Evolutionary conservation across 495 filamentous ascomycete genomes (phyloP).

Genomic region (Hypoxylon fragiforme): DNA sequence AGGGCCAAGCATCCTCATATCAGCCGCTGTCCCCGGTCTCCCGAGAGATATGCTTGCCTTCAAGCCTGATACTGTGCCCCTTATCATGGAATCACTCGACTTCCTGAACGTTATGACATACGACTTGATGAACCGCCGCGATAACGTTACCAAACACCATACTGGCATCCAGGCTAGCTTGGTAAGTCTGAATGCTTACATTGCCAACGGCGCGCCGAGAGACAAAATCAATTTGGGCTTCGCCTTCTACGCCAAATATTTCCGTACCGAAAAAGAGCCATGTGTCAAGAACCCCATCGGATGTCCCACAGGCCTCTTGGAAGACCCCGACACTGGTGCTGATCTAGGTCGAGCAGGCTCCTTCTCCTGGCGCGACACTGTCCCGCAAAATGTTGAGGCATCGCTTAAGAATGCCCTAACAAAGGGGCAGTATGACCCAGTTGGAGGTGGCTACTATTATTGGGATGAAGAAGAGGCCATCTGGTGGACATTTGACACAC

Average conservation of each 20-base stretch:
- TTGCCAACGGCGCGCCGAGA: conserved; percentile 57
- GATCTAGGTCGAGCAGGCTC: conserved; percentile 66
- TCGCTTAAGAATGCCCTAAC: conserved; percentile 56
- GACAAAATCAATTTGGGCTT: conserved; percentile 71
- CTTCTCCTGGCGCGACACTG: conserved; percentile 63
- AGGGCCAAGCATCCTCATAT: conserved; percentile 63
- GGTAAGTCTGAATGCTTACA: conserved; percentile 61
- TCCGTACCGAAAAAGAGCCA: conserved; percentile 58
- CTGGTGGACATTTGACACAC: conserved; percentile 79
- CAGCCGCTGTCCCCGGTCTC: conserved; percentile 72
- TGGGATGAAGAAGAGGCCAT: conserved; percentile 61
- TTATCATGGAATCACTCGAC: conserved; percentile 66
- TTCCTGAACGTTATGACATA: conserved; percentile 83
- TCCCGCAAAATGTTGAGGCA: conserved; percentile 48
- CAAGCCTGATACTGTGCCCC: conserved; percentile 62
- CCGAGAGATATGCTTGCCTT: conserved; percentile 73
- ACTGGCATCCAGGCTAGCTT: conserved; percentile 60
- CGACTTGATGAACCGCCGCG: conserved; percentile 76
- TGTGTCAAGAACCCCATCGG: conserved; percentile 59
- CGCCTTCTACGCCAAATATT: conserved; percentile 76
- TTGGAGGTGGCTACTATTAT: conserved; percentile 68
- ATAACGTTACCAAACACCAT: conserved; percentile 68
- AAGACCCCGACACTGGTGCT: conserved; percentile 64
- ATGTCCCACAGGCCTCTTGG: conserved; percentile 63
- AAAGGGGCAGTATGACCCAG: conserved; percentile 59